Conservation (phyloP, 2,329 filamentous ascomycete genomes). For the Scedosporium dehoogii region DNA sequence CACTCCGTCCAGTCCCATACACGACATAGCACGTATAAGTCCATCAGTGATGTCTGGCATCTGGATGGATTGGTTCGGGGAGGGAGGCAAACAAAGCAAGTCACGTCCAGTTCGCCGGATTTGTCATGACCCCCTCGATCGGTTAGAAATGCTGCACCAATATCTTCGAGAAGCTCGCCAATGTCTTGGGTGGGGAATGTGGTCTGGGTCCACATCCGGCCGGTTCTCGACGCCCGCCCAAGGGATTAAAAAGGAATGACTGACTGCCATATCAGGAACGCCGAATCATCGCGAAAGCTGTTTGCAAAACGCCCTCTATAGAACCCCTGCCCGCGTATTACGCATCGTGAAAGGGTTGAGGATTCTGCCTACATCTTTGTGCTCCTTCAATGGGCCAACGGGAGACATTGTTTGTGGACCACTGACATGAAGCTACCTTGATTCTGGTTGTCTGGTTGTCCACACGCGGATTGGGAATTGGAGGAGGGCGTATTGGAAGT, state of each 20-base stretch:
- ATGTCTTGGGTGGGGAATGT: not conserved
- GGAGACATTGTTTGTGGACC: not conserved
- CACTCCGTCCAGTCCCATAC: not conserved
- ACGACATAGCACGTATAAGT: not conserved
- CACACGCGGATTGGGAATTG: not conserved
- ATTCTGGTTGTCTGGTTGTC: not conserved
- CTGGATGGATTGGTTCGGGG: not conserved
- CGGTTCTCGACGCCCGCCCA: not conserved
- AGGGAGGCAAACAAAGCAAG: not conserved
- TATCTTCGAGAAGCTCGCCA: not conserved
- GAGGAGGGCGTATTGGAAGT: not conserved
- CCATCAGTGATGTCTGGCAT: not conserved
- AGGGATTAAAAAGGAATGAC: not conserved
- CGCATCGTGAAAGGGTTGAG: too few relatives aligned
- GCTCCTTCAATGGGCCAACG: not conserved
- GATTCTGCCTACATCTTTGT: not conserved
- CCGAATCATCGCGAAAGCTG: not conserved
- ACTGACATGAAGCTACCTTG: not conserved
- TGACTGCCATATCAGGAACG: not conserved
- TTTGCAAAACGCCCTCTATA: too few relatives aligned
- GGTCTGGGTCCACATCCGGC: not conserved
- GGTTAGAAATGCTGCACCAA: not conserved
- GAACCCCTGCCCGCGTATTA: too few relatives aligned
- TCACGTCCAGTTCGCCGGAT: not conserved
- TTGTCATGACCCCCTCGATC: not conserved